These are phyloP conservation scores for Sclerotinia sclerotiorum DNA, from an alignment of 2,329 filamentous ascomycete genomes.

Conservation along the genomic window DNA sequence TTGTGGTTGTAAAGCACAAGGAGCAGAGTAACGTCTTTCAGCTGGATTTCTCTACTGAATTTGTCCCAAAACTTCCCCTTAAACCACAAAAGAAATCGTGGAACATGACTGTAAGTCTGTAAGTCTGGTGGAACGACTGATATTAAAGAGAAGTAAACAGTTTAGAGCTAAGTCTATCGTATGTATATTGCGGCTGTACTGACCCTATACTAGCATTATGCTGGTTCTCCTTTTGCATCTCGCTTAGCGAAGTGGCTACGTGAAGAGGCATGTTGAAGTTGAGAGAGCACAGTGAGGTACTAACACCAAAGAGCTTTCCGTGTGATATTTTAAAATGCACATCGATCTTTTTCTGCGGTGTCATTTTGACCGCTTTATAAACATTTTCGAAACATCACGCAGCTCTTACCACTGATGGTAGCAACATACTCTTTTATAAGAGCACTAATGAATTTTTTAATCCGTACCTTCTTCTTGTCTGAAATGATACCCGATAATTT, in stretches of 20 bases:
- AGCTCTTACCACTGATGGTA: background rate
- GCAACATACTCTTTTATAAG: background rate
- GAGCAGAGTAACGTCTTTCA: background rate
- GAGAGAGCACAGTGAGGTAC: background rate
- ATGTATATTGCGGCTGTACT: background rate
- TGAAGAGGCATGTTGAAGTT: background rate
- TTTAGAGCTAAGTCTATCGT: background rate
- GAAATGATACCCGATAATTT: background rate
- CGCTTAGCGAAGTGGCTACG: background rate
- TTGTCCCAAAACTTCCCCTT: background rate
- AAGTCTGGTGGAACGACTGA: background rate
- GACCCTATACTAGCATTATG: background rate
- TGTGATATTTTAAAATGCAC: background rate
- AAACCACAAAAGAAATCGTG: background rate
- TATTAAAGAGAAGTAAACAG: too few species aligned
- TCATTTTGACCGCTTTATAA: background rate
- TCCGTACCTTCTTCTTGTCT: background rate
- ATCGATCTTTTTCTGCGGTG: background rate
- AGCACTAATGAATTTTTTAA: background rate
- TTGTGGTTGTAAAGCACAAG: background rate
- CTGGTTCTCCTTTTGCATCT: background rate
- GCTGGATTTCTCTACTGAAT: background rate
- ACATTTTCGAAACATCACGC: too few species aligned
- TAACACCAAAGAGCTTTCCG: background rate
- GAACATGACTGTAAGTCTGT: too few species aligned